A percentile compares a stretch with the other conserved stretches of the same genome.
Evolutionary conservation across 176 grass and related monocot genomes (phyloP).

Genomic region (Chloris gayana): DNA sequence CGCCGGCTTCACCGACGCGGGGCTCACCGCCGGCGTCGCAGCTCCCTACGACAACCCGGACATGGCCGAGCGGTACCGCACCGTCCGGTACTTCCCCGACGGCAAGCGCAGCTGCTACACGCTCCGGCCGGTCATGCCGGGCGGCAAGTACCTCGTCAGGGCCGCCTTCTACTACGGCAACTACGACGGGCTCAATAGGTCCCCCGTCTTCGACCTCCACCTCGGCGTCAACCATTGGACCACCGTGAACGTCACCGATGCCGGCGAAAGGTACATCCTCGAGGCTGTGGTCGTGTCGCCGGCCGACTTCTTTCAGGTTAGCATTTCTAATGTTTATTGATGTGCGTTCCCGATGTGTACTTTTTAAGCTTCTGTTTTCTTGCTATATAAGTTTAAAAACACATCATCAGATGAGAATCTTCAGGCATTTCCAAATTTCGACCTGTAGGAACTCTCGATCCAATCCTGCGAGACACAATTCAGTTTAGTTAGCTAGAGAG

Average conservation of each 20-base stretch:
- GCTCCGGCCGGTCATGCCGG: constrained; percentile 14
- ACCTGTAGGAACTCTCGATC: background rate
- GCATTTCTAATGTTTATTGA: background rate
- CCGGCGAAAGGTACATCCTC: background rate
- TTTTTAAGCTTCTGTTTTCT: no score
- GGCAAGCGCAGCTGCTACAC: constrained; percentile 56
- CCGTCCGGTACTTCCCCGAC: constrained; percentile 48
- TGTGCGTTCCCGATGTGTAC: no score
- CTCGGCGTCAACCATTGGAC: constrained; percentile 50
- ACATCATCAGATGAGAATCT: background rate
- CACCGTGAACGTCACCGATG: constrained; percentile 46
- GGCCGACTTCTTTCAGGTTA: constrained; percentile 38
- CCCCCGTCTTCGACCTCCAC: constrained; percentile 43
- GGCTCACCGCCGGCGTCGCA: constrained; percentile 19
- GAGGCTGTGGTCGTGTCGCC: constrained; percentile 39
- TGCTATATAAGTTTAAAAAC: no score
- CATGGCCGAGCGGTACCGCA: constrained; percentile 17
- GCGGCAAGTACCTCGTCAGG: constrained; percentile 42
- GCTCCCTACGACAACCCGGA: background rate
- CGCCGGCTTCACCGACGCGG: constrained; percentile 32
- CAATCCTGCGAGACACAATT: background rate
- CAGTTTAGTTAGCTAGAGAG: background rate
- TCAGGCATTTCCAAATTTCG: background rate
- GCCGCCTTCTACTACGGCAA: constrained; percentile 51
- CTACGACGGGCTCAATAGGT: constrained; percentile 35